These are phyloP conservation scores for Neophaeococcomyces mojaviensis DNA, from an alignment of 2,329 filamentous ascomycete species.

Conservation along the genomic window DNA sequence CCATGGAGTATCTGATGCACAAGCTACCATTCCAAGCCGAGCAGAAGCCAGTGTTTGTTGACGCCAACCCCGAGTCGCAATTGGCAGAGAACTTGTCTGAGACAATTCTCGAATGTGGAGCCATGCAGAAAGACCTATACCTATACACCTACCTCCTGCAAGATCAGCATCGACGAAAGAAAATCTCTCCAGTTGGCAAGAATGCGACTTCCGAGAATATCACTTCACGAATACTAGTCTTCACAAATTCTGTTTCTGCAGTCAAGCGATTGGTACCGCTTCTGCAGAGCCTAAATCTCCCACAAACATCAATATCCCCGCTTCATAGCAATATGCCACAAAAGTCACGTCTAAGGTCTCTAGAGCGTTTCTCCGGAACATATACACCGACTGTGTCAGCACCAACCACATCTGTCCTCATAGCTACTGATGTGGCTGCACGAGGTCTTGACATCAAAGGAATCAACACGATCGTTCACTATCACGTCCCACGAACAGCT, in stretches of 20 bases:
- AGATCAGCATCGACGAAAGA: constrained; percentile 38
- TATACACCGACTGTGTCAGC: constrained; percentile 27
- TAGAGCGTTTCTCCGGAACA: constrained; percentile 72
- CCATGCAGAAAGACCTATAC: constrained; percentile 94
- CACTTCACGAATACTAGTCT: constrained; percentile 73
- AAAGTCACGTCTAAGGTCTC: constrained; percentile 84
- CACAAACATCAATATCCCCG: constrained; percentile 49
- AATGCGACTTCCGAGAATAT: constrained; percentile 32
- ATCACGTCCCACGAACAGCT: constrained; percentile 84
- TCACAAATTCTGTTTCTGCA: constrained; percentile 91
- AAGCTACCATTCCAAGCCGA: constrained; percentile 75
- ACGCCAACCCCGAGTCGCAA: constrained; percentile 79
- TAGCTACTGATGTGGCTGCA: constrained; percentile 90
- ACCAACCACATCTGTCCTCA: constrained; percentile 58
- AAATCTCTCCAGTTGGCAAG: not conserved
- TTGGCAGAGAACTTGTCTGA: constrained; percentile 84
- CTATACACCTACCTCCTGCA: constrained; percentile 82
- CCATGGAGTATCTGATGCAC: constrained; percentile 85
- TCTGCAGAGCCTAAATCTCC: constrained; percentile 71
- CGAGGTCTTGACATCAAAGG: constrained; percentile 87
- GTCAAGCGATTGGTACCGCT: constrained; percentile 80
- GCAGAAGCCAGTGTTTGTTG: constrained; percentile 79
- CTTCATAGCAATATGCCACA: constrained; percentile 94
- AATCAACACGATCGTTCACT: constrained; percentile 86
- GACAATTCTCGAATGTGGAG: constrained; percentile 82